Evolutionary conservation across 192 early-diverging fungal genomes (phyloP).

Genomic region (Pilaira anomala): DNA sequence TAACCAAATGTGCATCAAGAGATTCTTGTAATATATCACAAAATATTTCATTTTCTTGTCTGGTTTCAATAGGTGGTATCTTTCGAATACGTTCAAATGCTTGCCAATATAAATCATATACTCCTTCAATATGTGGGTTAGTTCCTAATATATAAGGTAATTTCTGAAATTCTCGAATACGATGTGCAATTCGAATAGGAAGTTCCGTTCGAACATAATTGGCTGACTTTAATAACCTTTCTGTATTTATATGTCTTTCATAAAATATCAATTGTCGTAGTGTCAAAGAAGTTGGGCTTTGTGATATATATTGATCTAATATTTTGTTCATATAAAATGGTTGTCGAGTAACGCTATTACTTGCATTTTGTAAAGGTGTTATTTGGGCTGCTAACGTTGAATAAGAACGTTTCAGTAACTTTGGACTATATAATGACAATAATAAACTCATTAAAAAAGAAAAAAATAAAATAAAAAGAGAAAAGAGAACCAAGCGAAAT

Average conservation of each 20-base stretch:
- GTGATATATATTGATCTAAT: conserved; percentile 81
- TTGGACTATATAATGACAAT: no score
- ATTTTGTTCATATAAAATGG: conserved; percentile 87
- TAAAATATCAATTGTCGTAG: conserved; percentile 91
- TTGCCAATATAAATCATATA: conserved; percentile 90
- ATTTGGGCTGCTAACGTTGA: no score
- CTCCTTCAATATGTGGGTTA: conserved; percentile 77
- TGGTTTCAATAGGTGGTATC: conserved; percentile 66
- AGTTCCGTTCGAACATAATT: conserved; percentile 92
- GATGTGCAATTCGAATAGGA: conserved; percentile 88
- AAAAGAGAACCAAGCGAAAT: no score
- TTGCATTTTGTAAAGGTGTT: no score
- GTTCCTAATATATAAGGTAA: conserved; percentile 93
- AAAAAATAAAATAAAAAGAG: no score
- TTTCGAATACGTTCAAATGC: conserved; percentile 82
- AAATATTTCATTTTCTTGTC: conserved; percentile 81
- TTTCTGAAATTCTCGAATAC: conserved; percentile 90
- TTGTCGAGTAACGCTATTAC: background rate
- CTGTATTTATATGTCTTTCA: conserved; percentile 81
- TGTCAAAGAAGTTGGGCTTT: conserved; percentile 79
- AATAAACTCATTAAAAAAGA: no score
- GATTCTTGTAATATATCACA: conserved; percentile 72
- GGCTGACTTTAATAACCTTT: conserved; percentile 80
- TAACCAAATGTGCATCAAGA: conserved; percentile 77
- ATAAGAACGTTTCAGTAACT: no score